Evolutionary conservation across 1,284 basidiomycete genomes (phyloP).

Genomic region (Rhodotorula mucilaginosa): DNA sequence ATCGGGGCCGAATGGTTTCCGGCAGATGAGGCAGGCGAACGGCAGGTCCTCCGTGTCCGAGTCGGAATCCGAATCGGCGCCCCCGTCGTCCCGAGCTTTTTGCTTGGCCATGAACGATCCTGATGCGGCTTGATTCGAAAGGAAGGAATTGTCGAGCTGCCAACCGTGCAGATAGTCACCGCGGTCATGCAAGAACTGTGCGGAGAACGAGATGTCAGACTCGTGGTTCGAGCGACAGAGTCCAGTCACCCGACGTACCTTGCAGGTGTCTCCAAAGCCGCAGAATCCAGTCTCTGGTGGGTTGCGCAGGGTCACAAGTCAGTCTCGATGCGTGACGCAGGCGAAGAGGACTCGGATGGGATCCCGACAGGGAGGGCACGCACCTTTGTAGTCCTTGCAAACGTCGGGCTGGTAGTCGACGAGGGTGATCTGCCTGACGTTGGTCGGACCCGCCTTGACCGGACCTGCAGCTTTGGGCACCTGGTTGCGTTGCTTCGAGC

Average conservation of each 20-base stretch:
- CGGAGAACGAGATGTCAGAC: constrained; percentile 51
- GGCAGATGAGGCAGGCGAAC: constrained; percentile 94
- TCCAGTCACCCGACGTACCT: constrained; percentile 48
- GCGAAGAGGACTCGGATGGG: not conserved
- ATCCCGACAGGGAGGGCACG: constrained; percentile 38
- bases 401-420: constrained; percentile 98
- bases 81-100: constrained; percentile 30
- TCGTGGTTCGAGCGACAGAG: constrained; percentile 63
- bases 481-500: constrained; percentile 75
- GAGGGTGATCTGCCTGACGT: constrained; percentile 91
- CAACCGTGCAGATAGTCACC: constrained; percentile 87
- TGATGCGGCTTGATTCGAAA: constrained; percentile 44
- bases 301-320: not conserved
- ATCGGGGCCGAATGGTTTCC: constrained; percentile 88
- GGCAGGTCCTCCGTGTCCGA: constrained; percentile 81
- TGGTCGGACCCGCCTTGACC: constrained; percentile 56
- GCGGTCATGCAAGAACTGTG: constrained; percentile 53
- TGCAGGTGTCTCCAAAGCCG: constrained; percentile 98
- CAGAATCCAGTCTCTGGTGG: constrained; percentile 90
- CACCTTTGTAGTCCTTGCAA: constrained; percentile 98
- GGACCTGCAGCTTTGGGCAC: constrained; percentile 42
- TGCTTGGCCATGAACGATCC: constrained; percentile 42
- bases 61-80: constrained; percentile 62
- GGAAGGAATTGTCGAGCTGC: constrained; percentile 73
- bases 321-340: constrained; percentile 35